phyloP scores from a whole-genome alignment of 75 land plant genomes.

The Adiantum capillusveneris region DNA sequence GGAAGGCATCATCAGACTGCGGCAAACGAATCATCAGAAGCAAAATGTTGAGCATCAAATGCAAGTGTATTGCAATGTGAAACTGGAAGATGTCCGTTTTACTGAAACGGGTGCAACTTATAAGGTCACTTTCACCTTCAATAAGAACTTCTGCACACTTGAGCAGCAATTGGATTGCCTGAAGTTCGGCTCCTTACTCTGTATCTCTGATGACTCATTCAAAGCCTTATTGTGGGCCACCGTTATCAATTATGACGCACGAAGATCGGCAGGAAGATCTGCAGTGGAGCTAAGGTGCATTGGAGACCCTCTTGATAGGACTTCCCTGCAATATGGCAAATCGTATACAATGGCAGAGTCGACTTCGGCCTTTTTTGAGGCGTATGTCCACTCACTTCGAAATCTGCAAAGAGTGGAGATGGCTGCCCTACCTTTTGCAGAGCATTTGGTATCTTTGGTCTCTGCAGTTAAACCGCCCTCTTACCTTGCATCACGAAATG shows the following conservation, averaged over 20 bases:
- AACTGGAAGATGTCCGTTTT: too few relatives aligned
- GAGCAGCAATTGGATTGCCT: too few relatives aligned
- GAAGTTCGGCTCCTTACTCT: conserved; percentile 26
- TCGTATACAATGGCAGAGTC: conserved; percentile 27
- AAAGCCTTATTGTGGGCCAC: conserved; percentile 16
- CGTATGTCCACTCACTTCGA: conserved; percentile 19
- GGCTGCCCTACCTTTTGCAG: conserved; percentile 11
- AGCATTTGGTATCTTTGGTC: conserved; percentile 14
- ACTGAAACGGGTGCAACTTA: too few relatives aligned
- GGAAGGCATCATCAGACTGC: too few relatives aligned
- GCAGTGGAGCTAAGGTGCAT: not conserved
- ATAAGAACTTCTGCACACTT: too few relatives aligned
- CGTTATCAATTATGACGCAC: not conserved
- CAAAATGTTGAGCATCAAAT: too few relatives aligned
- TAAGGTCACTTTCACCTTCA: too few relatives aligned
- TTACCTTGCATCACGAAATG: conserved; percentile 4
- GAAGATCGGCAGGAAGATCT: not conserved
- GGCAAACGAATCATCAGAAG: too few relatives aligned
- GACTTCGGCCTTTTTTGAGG: conserved; percentile 26
- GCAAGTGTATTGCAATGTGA: too few relatives aligned
- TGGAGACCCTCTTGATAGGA: not conserved
- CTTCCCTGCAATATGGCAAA: not conserved
- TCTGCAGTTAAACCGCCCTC: conserved; percentile 12
- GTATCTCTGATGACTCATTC: conserved; percentile 20
- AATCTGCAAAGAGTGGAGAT: conserved; percentile 15